Evolutionary conservation across 345 rosid genomes (phyloP).

Genomic region (Boechera retrofracta): DNA sequence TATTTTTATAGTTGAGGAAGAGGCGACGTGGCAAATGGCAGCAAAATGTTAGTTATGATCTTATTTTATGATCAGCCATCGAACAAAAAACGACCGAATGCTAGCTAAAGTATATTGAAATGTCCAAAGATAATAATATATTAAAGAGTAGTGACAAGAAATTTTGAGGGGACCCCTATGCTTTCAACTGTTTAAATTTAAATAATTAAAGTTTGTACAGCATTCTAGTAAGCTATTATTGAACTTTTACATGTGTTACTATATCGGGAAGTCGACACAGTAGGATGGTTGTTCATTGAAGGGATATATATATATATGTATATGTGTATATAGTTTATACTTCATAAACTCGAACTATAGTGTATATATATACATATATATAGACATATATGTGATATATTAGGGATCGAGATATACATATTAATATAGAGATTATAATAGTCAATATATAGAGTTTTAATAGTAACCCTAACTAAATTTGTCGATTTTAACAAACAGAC

Average conservation of each 20-base stretch:
- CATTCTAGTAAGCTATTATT: slow-evolving; percentile 16
- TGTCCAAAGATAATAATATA: slow-evolving; percentile 12
- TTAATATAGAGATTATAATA: no score
- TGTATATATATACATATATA: neutral
- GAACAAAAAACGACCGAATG: slow-evolving; percentile 28
- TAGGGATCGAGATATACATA: neutral
- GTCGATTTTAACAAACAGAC: neutral
- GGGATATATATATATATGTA: neutral
- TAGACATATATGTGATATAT: neutral
- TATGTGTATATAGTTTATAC: neutral
- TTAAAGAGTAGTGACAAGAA: slow-evolving; percentile 29
- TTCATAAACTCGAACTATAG: no score
- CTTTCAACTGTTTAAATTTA: slow-evolving; percentile 23
- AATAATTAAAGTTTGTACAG: slow-evolving; percentile 26
- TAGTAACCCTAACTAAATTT: neutral
- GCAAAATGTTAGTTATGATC: slow-evolving; percentile 24
- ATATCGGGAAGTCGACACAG: slow-evolving; percentile 30
- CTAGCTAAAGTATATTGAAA: slow-evolving; percentile 9
- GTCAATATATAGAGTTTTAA: neutral
- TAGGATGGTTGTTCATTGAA: neutral
- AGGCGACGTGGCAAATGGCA: slow-evolving; percentile 34
- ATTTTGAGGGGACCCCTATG: slow-evolving; percentile 38
- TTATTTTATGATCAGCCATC: slow-evolving; percentile 19
- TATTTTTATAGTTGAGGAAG: neutral
- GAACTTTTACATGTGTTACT: slow-evolving; percentile 34